These are phyloP conservation scores for Fusarium sp. DNA, from an alignment of 2,329 filamentous ascomycete genomes.

Conservation along the genomic window DNA sequence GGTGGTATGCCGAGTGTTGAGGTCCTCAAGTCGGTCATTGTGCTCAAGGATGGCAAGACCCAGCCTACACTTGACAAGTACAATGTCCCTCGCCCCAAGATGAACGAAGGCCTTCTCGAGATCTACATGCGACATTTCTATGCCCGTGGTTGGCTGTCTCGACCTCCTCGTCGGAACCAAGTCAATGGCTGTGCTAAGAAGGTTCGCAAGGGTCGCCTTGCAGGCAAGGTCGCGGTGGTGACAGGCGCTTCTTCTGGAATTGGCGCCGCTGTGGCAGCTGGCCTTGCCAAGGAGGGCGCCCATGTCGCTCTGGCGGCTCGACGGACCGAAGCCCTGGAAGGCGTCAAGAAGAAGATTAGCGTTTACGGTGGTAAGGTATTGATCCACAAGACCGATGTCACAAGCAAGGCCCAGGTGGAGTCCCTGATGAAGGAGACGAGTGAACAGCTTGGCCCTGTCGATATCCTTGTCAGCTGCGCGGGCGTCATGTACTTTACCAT, in stretches of 20 bases:
- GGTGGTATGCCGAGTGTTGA: conserved; percentile 84
- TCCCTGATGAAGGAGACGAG: conserved; percentile 70
- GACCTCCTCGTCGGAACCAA: conserved; percentile 65
- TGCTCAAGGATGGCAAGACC: conserved; percentile 78
- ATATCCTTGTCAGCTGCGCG: conserved; percentile 83
- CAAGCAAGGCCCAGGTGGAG: conserved; percentile 73
- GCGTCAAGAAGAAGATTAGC: conserved; percentile 71
- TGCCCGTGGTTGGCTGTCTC: conserved; percentile 79
- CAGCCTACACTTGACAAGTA: conserved; percentile 66
- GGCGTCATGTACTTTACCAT: conserved; percentile 92
- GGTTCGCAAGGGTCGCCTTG: conserved; percentile 67
- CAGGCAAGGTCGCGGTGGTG: conserved; percentile 78
- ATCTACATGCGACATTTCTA: conserved; percentile 86
- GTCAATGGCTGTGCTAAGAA: conserved; percentile 45
- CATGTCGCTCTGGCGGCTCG: conserved; percentile 79
- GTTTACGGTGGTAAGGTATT: conserved; percentile 73
- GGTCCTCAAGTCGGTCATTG: conserved; percentile 76
- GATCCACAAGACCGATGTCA: conserved; percentile 78
- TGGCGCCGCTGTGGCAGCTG: conserved; percentile 77
- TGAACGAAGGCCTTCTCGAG: conserved; percentile 77
- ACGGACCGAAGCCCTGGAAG: conserved; percentile 75
- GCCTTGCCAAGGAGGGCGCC: conserved; percentile 77
- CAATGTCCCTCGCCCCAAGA: conserved; percentile 73
- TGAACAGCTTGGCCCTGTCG: conserved; percentile 75
- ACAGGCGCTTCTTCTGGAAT: conserved; percentile 85